Conservation (phyloP, 2,329 filamentous ascomycete genomes). For the Scedosporium boydii region DNA sequence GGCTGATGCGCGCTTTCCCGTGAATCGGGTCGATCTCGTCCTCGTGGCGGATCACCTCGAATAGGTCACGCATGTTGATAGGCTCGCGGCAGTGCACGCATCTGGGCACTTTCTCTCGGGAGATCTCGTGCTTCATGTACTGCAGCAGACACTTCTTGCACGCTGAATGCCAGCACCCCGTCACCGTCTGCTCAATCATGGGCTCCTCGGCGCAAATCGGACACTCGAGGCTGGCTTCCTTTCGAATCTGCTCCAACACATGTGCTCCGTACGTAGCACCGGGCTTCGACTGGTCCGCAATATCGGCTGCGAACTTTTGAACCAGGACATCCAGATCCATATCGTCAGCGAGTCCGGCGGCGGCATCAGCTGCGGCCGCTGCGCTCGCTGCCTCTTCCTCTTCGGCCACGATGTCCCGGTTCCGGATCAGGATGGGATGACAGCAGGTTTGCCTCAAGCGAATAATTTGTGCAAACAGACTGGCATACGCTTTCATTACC, state of each 20-base stretch:
- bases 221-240: slow-evolving; percentile 81
- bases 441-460: slow-evolving; percentile 90
- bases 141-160: slow-evolving; percentile 89
- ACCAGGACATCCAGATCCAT: slow-evolving; percentile 91
- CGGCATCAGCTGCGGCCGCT: slow-evolving; percentile 65
- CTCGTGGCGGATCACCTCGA: slow-evolving; percentile 81
- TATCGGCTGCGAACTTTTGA: slow-evolving; percentile 66
- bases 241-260: slow-evolving; percentile 82
- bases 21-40: slow-evolving; percentile 32
- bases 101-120: slow-evolving; percentile 63
- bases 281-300: slow-evolving; percentile 47
- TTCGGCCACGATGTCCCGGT: slow-evolving; percentile 74
- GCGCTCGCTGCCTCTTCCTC: slow-evolving; percentile 77
- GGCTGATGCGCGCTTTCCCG: slow-evolving; percentile 40
- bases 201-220: slow-evolving; percentile 92
- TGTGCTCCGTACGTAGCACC: slow-evolving; percentile 69
- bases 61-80: slow-evolving; percentile 76
- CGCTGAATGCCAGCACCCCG: slow-evolving; percentile 94
- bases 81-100: slow-evolving; percentile 87
- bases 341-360: slow-evolving; percentile 78
- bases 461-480: slow-evolving; percentile 93
- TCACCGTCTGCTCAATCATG: slow-evolving; percentile 90
- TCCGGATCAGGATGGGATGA: slow-evolving; percentile 81
- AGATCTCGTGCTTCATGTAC: slow-evolving; percentile 79
- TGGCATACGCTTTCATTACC: slow-evolving; percentile 89